Conservation (phyloP, 192 early-diverging fungal species). For the Coemansia sp. region DNA sequence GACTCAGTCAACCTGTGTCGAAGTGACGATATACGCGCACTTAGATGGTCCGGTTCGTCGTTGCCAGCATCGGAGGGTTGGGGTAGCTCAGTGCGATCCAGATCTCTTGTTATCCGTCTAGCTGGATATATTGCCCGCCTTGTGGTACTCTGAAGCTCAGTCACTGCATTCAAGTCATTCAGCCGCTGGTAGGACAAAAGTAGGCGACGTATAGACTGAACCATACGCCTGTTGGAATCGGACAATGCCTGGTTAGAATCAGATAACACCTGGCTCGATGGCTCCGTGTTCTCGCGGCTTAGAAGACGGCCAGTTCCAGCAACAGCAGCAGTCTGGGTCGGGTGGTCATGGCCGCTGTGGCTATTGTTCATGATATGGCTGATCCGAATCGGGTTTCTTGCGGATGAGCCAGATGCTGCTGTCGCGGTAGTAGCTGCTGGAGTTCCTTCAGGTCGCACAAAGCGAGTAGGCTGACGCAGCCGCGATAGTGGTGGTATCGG, state of each 20-base stretch:
- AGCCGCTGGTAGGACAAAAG: neutral
- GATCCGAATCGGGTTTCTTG: conserved; percentile 13
- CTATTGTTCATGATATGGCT: conserved; percentile 8
- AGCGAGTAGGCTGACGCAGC: conserved; percentile 1
- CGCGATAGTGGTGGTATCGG: neutral
- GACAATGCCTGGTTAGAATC: neutral
- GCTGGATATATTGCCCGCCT: neutral
- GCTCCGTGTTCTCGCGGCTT: neutral
- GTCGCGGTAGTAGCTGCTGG: neutral
- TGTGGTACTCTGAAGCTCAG: neutral
- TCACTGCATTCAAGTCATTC: neutral
- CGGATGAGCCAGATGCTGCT: neutral
- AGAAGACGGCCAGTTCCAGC: neutral
- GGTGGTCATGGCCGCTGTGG: neutral
- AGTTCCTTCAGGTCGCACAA: neutral
- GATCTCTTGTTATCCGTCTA: neutral
- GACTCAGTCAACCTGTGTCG: neutral
- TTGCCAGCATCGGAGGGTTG: neutral
- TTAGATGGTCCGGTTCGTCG: neutral
- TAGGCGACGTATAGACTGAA: neutral
- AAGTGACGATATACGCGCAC: neutral
- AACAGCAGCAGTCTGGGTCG: neutral
- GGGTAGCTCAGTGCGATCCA: neutral
- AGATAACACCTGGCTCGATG: neutral
- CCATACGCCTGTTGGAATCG: neutral